Percentiles rank a stretch among this genome's conserved stretches.
Evolutionary conservation across 1,284 basidiomycete genomes (phyloP).

Genomic region (Chiua sp.): DNA sequence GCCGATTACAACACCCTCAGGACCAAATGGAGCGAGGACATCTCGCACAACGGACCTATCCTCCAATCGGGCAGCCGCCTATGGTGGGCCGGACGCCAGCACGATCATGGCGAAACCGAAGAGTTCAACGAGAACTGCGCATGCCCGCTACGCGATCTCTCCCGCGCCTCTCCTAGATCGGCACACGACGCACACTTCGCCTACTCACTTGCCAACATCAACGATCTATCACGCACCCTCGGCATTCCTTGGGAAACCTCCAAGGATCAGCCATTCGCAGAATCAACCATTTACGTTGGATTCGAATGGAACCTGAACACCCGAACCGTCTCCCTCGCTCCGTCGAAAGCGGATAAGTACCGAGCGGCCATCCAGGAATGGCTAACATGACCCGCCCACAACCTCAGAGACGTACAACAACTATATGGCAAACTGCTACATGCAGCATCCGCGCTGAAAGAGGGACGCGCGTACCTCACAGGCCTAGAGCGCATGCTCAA

Average conservation of each 20-base stretch:
- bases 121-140: background rate
- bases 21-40: no score
- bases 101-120: background rate
- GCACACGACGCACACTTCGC: background rate
- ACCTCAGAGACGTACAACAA: no score
- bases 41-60: no score
- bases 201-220: background rate
- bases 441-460: no score
- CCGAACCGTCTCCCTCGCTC: background rate
- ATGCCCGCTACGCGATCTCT: background rate
- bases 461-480: no score
- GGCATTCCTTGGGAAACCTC: slow-evolving; percentile 10
- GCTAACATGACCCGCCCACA: slow-evolving; percentile 20
- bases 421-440: no score
- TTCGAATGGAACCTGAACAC: slow-evolving; percentile 24
- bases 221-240: background rate
- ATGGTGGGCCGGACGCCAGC: no score
- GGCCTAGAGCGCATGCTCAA: no score
- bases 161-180: background rate
- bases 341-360: slow-evolving; percentile 6
- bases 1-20: no score
- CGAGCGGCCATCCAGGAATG: slow-evolving; percentile 25
- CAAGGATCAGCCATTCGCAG: slow-evolving; percentile 14
- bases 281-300: slow-evolving; percentile 13
- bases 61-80: no score